Evolutionary conservation across 345 rosid genomes (phyloP), one percentile per base, ranked within the genome.

Genomic region (Mangifera indica): DNA sequence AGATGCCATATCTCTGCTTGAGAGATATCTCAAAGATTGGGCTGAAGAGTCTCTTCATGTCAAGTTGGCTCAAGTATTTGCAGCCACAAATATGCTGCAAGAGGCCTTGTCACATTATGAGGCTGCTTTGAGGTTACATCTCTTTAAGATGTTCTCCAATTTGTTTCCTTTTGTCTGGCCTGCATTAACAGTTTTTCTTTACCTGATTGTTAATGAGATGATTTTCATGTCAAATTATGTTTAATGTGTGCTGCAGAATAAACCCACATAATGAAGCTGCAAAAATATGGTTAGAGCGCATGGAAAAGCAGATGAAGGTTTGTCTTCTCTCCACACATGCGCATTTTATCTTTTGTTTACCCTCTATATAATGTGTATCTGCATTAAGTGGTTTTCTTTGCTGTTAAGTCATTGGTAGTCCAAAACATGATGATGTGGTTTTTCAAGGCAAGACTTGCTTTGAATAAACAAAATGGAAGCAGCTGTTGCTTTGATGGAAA

Each of bases 261-360:
- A 92, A 89, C 81, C 77, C 87, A 10, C 93, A 89, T 75, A 92
- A 87, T 80, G 98, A 92, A 68, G 93, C 98, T 66, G 98, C 98
- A 20, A 92, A 86, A 76, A 92, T 89, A 75, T 98, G 99, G n/a
- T 77, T 95, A 79, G 98, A 95, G 65, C 96, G 98, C 63, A 57
- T 95, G 79, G 99, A 95, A 82, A 95, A 91, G 74, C 98, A 83
- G 83, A 95, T 95, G 99, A 95, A 95, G 98, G 98, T 92, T 69
- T 54, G 84, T 66, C 69, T 68, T 49, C 58, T 67, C 25, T 49
- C 17, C 18, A 4, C 91, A 64, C n/a, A n/a, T n/a, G n/a, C 15
- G 7, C 6, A 0, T 49, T 49, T 1, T 48, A 14, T 1, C 53
- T 48, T 58, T 70, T 34, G 18, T 51, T 18, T 26, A 10, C 40